Conservation (phyloP, 805 yeast genomes). For the Saccharomycopsis vini region DNA sequence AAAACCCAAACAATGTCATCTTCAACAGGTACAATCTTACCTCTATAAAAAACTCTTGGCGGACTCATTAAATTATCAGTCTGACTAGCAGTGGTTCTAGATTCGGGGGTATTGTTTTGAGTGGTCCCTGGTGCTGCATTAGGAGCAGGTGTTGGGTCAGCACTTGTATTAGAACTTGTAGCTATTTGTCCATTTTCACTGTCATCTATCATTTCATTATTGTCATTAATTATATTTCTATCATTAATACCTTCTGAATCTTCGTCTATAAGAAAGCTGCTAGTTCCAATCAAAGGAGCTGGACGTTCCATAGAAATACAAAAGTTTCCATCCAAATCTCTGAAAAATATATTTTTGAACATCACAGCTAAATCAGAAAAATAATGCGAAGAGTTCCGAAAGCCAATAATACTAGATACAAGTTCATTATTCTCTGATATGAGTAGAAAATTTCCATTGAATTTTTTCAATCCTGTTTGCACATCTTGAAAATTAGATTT, state of each 20-base stretch:
- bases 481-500: background rate
- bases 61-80: no score
- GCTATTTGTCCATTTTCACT: background rate
- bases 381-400: no score
- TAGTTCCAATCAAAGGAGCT: no score
- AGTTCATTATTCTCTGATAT: background rate
- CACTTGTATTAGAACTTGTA: background rate
- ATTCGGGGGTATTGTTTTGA: no score
- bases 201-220: background rate
- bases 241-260: no score
- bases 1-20: conserved; percentile 93
- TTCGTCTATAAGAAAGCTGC: no score
- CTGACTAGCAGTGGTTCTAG: no score
- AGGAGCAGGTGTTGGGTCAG: conserved; percentile 2
- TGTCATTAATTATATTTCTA: background rate
- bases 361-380: conserved; percentile 8
- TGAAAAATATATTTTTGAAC: conserved; percentile 14
- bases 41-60: conserved; percentile 52
- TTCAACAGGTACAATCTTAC: conserved; percentile 78
- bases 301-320: background rate
- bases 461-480: conserved; percentile 6
- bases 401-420: no score
- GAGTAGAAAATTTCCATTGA: conserved; percentile 4
- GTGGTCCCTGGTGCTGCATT: no score
- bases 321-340: conserved; percentile 11